These are phyloP conservation scores for Tricholoma terreum DNA, from an alignment of 768 basidiomycete genomes.

Conservation along the genomic window DNA sequence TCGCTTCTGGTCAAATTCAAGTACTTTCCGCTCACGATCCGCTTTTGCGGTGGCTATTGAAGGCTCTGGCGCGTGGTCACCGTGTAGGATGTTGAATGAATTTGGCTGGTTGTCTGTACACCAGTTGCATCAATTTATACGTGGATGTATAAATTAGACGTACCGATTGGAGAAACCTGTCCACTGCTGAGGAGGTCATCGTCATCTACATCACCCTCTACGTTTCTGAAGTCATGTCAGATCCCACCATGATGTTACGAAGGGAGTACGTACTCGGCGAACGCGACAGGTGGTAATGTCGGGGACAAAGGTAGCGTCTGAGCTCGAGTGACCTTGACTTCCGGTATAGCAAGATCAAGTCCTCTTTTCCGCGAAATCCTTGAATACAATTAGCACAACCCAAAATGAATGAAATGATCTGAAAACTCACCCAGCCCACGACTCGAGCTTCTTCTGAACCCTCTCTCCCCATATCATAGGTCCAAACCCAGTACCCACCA, in stretches of 20 bases:
- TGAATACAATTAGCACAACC: background rate
- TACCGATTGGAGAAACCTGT: slow-evolving; percentile 70
- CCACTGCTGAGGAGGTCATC: slow-evolving; percentile 77
- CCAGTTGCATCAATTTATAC: background rate
- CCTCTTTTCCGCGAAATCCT: slow-evolving; percentile 25
- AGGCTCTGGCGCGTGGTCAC: slow-evolving; percentile 16
- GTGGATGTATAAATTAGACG: slow-evolving; percentile 17
- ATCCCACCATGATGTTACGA: background rate
- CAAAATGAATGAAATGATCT: background rate
- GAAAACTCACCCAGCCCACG: slow-evolving; percentile 40
- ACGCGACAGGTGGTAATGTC: slow-evolving; percentile 29
- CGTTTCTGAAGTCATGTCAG: slow-evolving; percentile 2
- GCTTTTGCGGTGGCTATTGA: slow-evolving; percentile 10
- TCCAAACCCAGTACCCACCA: slow-evolving; percentile 24
- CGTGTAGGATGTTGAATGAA: slow-evolving; percentile 20
- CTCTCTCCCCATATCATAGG: slow-evolving; percentile 42
- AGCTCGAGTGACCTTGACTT: slow-evolving; percentile 4
- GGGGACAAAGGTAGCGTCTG: slow-evolving; percentile 27
- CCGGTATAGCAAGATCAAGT: slow-evolving; percentile 13
- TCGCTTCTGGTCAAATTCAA: slow-evolving; percentile 40
- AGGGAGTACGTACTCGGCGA: slow-evolving; percentile 21
- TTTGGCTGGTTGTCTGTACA: slow-evolving; percentile 14
- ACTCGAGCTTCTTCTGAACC: slow-evolving; percentile 42
- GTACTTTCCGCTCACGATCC: slow-evolving; percentile 35
- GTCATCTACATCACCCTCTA: slow-evolving; percentile 37